A percentile compares a stretch with the other conserved stretches of the same genome.
phyloP scores from a whole-genome alignment of 2,329 filamentous ascomycete species.

The Alternaria angustiovoidea region DNA sequence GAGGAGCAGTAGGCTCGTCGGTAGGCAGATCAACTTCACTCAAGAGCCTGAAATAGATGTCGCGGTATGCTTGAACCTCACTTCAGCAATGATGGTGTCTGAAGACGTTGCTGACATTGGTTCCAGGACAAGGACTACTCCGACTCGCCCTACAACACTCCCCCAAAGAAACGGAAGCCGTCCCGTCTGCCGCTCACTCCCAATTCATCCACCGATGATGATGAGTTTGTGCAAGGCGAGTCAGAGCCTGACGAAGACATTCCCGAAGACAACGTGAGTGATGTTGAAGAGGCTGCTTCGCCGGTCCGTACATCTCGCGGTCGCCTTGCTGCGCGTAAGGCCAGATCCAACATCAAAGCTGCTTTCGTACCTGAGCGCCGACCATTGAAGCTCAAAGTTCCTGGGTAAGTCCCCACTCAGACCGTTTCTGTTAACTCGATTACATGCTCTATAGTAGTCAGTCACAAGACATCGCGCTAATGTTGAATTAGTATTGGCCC shows the following conservation, averaged over 20 bases:
- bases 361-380: neutral
- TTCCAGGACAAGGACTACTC: conserved; percentile 17
- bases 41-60: conserved; percentile 11
- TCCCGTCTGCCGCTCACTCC: conserved; percentile 1
- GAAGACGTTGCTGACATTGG: neutral
- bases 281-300: neutral
- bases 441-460: neutral
- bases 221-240: conserved; percentile 25
- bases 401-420: neutral
- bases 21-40: conserved; percentile 14
- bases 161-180: conserved; percentile 22
- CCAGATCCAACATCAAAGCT: conserved; percentile 18
- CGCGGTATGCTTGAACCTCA: conserved; percentile 5
- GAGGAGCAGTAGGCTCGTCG: conserved; percentile 19
- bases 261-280: conserved; percentile 6
- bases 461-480: neutral
- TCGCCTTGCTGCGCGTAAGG: conserved; percentile 21
- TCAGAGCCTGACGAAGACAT: conserved; percentile 22
- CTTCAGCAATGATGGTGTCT: neutral
- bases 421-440: neutral
- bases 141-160: conserved; percentile 11
- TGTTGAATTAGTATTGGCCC: neutral
- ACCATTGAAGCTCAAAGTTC: neutral
- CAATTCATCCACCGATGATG: conserved; percentile 19
- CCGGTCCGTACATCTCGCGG: neutral